Evolutionary conservation across 2,329 filamentous ascomycete genomes (phyloP).

Genomic region (Neonectria coccinea): DNA sequence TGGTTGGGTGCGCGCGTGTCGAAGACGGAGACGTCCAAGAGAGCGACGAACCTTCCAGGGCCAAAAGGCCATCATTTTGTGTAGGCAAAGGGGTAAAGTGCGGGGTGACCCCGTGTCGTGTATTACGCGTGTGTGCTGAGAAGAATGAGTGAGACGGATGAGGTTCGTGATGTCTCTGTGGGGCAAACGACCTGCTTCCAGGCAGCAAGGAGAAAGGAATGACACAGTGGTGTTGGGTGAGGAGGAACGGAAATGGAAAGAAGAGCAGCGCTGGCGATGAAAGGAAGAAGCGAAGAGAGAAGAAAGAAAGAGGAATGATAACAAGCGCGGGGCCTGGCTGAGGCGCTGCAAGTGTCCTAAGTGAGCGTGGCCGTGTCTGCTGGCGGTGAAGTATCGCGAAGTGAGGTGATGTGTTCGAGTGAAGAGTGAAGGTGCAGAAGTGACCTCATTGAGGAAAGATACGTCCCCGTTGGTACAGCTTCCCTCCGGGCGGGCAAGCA

Average conservation of each 20-base stretch:
- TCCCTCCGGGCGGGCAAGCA: not conserved
- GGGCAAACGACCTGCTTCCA: not conserved
- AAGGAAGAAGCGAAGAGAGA: constrained; percentile 1
- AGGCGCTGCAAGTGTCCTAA: constrained; percentile 8
- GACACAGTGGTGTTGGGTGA: not conserved
- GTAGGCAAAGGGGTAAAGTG: not conserved
- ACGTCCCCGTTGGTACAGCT: constrained; percentile 21
- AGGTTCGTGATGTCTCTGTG: not conserved
- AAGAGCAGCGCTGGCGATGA: not conserved
- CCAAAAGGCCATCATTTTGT: constrained; percentile 84
- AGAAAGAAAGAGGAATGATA: constrained; percentile 12
- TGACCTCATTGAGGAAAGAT: constrained; percentile 25
- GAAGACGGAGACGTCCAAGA: not conserved
- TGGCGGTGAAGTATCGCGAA: constrained; percentile 19
- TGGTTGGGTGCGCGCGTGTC: not conserved
- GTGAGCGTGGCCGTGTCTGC: constrained; percentile 23
- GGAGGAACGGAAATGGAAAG: constrained; percentile 6
- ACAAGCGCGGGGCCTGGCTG: constrained; percentile 12
- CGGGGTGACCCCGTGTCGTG: not conserved
- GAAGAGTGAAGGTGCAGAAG: constrained; percentile 9
- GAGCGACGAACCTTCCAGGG: constrained; percentile 76
- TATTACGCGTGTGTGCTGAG: not conserved
- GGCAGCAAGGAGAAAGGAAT: not conserved
- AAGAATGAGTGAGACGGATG: not conserved
- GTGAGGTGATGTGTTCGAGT: constrained; percentile 5